Conservation (phyloP, 306 rosid genomes). For the Ochetophila trinervis region DNA sequence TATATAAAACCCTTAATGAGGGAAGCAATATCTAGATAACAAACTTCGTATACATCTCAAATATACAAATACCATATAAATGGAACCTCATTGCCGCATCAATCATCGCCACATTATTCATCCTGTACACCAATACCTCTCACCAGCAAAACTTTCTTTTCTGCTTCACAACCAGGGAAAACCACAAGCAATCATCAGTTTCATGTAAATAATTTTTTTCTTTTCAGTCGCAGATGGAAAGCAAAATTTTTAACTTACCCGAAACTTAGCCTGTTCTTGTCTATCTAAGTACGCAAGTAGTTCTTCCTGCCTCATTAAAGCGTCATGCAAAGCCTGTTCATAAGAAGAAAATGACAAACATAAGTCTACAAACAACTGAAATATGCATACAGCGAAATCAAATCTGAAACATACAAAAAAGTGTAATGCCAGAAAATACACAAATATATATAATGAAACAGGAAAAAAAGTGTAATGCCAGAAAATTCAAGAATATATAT, state of each 20-base stretch:
- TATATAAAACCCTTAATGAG: not conserved
- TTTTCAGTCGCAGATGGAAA: conserved; percentile 1
- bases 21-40: not conserved
- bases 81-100: not conserved
- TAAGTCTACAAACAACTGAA: not conserved
- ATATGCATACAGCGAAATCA: not conserved
- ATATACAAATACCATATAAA: conserved; percentile 17
- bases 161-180: conserved; percentile 35
- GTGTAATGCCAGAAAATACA: too few relatives aligned
- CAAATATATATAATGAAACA: too few relatives aligned
- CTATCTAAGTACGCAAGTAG: conserved; percentile 77
- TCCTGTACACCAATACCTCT: conserved; percentile 32
- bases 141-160: conserved; percentile 57
- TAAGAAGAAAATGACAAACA: conserved; percentile 20
- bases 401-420: too few relatives aligned
- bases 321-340: conserved; percentile 72
- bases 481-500: too few relatives aligned
- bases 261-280: conserved; percentile 50
- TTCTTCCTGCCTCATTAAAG: conserved; percentile 85
- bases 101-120: not conserved
- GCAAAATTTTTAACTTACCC: conserved; percentile 33
- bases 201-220: conserved; percentile 2
- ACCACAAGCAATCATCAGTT: conserved; percentile 17
- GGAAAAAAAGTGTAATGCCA: too few relatives aligned
- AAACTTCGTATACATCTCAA: conserved; percentile 5